Conservation (phyloP, 352 stramenopile species). For the Ophiocytium majus region DNA sequence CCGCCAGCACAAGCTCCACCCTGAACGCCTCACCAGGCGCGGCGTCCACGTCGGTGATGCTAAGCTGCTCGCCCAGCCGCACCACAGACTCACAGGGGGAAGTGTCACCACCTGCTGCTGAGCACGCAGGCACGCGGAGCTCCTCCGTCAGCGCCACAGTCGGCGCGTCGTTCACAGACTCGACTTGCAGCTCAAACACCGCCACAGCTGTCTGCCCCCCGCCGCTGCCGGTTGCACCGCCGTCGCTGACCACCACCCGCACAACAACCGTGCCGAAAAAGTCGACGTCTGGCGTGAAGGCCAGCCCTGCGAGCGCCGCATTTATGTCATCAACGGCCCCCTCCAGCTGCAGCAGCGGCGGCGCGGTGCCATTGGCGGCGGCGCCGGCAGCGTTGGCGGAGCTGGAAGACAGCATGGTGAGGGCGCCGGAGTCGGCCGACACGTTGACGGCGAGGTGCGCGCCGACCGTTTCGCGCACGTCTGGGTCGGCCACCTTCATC, state of each 20-base stretch:
- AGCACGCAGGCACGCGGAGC: conserved; percentile 36
- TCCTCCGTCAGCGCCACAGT: conserved; percentile 33
- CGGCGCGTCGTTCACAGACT: conserved; percentile 40
- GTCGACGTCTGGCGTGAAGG: conserved; percentile 26
- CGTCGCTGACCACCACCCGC: background rate
- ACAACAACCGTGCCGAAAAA: conserved; percentile 36
- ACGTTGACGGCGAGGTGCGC: background rate
- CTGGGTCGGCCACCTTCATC: background rate
- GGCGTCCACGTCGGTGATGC: background rate
- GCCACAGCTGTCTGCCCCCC: conserved; percentile 1
- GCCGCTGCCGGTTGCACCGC: background rate
- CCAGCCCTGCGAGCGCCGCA: conserved; percentile 38
- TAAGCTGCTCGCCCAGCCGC: background rate
- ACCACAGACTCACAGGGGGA: background rate
- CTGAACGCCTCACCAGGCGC: background rate
- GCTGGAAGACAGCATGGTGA: background rate
- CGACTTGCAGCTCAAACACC: conserved; percentile 27
- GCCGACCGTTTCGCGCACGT: background rate
- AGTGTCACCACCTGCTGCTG: no score
- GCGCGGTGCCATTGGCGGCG: background rate
- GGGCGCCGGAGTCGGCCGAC: background rate
- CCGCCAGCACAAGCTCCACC: background rate
- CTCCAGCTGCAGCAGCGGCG: background rate
- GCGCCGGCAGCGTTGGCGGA: no score
- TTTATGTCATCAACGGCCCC: conserved; percentile 7